These are phyloP conservation scores for Calonectria naviculata DNA, from an alignment of 2,329 filamentous ascomycete genomes.

Conservation along the genomic window DNA sequence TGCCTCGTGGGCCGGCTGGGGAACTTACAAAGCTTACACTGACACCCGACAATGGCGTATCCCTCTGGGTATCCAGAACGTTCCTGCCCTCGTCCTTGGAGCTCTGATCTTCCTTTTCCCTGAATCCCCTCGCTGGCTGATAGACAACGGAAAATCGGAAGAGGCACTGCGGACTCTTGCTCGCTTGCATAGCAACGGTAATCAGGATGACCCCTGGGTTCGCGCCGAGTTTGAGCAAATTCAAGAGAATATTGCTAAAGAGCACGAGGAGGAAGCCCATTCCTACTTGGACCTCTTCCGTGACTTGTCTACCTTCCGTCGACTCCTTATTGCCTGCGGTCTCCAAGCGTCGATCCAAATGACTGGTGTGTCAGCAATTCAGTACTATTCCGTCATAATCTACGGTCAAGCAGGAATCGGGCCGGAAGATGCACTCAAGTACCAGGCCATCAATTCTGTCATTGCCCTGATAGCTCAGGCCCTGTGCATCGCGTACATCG, in stretches of 20 bases:
- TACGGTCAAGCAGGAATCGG: constrained; percentile 76
- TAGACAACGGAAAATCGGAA: constrained; percentile 73
- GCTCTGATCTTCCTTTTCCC: constrained; percentile 75
- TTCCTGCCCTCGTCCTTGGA: constrained; percentile 73
- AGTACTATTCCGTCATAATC: constrained; percentile 77
- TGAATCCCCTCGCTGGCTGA: constrained; percentile 80
- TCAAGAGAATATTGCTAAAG: constrained; percentile 69
- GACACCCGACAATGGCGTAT: constrained; percentile 46
- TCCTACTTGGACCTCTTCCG: constrained; percentile 76
- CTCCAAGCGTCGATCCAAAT: constrained; percentile 79
- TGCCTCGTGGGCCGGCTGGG: constrained; percentile 78
- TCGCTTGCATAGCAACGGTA: constrained; percentile 74
- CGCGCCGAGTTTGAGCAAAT: constrained; percentile 78
- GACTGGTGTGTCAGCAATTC: constrained; percentile 79
- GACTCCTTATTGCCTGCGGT: constrained; percentile 77
- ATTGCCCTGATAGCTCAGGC: constrained; percentile 76
- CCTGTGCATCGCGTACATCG: constrained; percentile 75
- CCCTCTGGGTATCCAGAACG: constrained; percentile 72
- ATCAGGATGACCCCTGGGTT: constrained; percentile 75
- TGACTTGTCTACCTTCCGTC: constrained; percentile 70
- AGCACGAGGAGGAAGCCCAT: constrained; percentile 76
- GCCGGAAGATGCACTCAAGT: constrained; percentile 73
- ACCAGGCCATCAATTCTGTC: constrained; percentile 79
- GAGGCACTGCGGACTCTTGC: constrained; percentile 74
- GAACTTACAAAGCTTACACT: constrained; percentile 42